Evolutionary conservation across 192 early-diverging fungal species (phyloP), one percentile per base, ranked within the genome.

Genomic region (Coemansia sp.): DNA sequence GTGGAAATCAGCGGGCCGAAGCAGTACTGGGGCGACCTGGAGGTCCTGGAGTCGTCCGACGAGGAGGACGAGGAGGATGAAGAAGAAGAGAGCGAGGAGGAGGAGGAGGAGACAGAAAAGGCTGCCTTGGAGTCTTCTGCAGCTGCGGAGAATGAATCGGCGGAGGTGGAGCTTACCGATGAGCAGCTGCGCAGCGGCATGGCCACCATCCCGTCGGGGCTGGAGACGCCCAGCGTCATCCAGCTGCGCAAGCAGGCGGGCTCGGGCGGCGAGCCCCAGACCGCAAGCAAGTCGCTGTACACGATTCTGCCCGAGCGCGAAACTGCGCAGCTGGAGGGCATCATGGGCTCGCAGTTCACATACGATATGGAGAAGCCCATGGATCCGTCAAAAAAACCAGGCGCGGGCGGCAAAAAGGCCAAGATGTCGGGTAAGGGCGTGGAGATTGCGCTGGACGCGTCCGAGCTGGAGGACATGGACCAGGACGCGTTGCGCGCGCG

Each of bases 271-370:
- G 76, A 63, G 10, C 9, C 35, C 11, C 73, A 73, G 31, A 71
- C 65, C 6, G 65, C 57, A 33, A 80, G 65, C 57, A 33, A 80
- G 48, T 74, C 82, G 60, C 81, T 98, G 16, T 97, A 95, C 72
- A 90, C 86, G n/a, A 87, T 98, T n/a, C 58, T 98, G 38, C 63
- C 71, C 23, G 91, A 90, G 23, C 85, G 93, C 56, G 82, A 84
- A 31, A 81, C 88, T 40, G 75, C 82, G 10, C 65, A 73, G 33
- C 80, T 89, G 51, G 82, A 84, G 1, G 93, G 90, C 10, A 92
- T 98, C 66, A 97, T 98, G 96, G 96, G 93, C 19, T 92, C 92
- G 30, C 87, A 92, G 64, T 93, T 92, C 64, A 88, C 88, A 3
- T 98, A 98, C 62, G 90, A 95, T 59, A 61, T 98, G 27, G 59